phyloP scores from a whole-genome alignment of 768 basidiomycete species.

The Tremella yokohamensis region DNA sequence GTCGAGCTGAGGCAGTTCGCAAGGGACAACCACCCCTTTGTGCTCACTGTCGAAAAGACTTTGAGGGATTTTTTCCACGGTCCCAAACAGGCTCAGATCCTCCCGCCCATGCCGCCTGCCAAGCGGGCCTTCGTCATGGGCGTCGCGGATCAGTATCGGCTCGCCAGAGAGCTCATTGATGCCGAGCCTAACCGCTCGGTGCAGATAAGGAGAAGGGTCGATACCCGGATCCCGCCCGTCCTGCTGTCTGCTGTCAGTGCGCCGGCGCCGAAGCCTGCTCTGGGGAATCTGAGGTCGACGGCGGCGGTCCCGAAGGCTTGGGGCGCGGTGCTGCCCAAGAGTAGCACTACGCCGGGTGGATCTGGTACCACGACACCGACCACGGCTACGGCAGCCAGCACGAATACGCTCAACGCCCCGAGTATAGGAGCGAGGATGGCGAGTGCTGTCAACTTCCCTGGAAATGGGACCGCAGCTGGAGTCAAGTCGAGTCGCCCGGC shows the following conservation, averaged over 20 bases:
- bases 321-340: neutral
- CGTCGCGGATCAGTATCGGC: conserved; percentile 70
- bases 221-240: conserved; percentile 72
- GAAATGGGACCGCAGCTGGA: neutral
- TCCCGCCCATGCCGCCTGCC: conserved; percentile 61
- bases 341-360: neutral
- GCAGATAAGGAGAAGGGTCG: conserved; percentile 73
- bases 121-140: conserved; percentile 73
- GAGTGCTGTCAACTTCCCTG: neutral
- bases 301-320: neutral
- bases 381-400: too few species aligned
- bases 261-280: conserved; percentile 8
- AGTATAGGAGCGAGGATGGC: neutral
- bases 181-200: conserved; percentile 80
- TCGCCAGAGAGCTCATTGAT: conserved; percentile 83
- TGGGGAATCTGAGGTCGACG: conserved; percentile 13
- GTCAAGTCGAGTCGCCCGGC: conserved; percentile 2
- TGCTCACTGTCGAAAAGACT: conserved; percentile 69
- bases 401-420: too few species aligned
- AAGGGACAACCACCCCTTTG: conserved; percentile 63
- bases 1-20: conserved; percentile 66
- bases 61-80: conserved; percentile 64
- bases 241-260: conserved; percentile 59
- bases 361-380: neutral
- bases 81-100: conserved; percentile 38